Conservation (phyloP, 495 filamentous ascomycete genomes). For the Lasiosphaeria miniovina region DNA sequence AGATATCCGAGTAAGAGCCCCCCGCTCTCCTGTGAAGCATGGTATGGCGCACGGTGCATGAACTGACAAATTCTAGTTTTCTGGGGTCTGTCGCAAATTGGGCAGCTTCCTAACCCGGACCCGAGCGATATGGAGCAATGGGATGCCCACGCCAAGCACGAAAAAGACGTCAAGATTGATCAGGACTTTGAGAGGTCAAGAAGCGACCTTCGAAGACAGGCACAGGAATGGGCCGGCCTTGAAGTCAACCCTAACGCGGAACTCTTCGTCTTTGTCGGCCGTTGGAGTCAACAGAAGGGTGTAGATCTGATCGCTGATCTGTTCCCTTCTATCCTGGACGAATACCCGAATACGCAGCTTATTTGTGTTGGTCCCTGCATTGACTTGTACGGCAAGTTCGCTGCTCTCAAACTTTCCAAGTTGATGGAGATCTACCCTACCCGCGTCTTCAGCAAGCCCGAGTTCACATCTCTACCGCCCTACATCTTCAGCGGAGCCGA, state of each 20-base stretch:
- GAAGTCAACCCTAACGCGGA: conserved; percentile 62
- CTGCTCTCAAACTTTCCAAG: conserved; percentile 63
- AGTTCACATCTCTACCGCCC: conserved; percentile 67
- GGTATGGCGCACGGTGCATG: not conserved
- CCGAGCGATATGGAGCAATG: conserved; percentile 68
- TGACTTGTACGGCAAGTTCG: conserved; percentile 74
- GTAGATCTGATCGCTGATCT: conserved; percentile 73
- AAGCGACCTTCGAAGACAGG: conserved; percentile 58
- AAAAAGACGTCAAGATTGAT: conserved; percentile 55
- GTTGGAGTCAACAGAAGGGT: conserved; percentile 75
- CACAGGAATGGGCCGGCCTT: conserved; percentile 71
- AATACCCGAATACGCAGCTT: conserved; percentile 59
- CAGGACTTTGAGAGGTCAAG: conserved; percentile 52
- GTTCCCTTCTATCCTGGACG: conserved; percentile 63
- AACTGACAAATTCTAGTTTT: conserved; percentile 41
- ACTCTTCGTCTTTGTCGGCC: conserved; percentile 70
- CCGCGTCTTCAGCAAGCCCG: conserved; percentile 67
- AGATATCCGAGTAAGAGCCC: conserved; percentile 55
- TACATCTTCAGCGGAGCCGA: conserved; percentile 74
- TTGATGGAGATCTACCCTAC: conserved; percentile 70
- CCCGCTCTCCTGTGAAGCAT: not conserved
- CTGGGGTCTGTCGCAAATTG: conserved; percentile 69
- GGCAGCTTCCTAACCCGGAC: conserved; percentile 69
- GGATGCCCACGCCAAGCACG: conserved; percentile 41
- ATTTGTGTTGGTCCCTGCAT: conserved; percentile 70